Conservation (phyloP, 2,329 filamentous ascomycete species). For the Penicillium freii region DNA sequence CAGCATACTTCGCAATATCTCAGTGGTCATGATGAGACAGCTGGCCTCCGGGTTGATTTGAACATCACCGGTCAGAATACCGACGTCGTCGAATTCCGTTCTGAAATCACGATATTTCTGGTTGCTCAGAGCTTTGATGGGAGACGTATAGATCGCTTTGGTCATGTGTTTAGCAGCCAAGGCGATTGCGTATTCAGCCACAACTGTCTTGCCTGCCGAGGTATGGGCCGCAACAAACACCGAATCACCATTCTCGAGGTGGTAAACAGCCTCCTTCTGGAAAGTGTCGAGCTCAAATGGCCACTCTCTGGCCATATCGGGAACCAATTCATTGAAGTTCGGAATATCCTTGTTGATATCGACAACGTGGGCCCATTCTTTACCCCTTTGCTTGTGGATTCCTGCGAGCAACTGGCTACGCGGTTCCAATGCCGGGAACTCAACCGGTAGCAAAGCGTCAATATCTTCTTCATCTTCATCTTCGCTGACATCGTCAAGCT, state of each 20-base stretch:
- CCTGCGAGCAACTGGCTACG: constrained; percentile 72
- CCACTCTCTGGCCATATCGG: constrained; percentile 94
- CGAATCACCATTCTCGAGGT: constrained; percentile 92
- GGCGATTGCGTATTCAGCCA: constrained; percentile 96
- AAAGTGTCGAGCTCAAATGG: constrained; percentile 97
- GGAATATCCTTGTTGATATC: constrained; percentile 88
- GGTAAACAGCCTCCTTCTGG: constrained; percentile 97
- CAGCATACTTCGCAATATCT: constrained; percentile 96
- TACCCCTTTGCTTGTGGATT: constrained; percentile 69
- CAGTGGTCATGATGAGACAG: constrained; percentile 98
- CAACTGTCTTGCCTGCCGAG: constrained; percentile 95
- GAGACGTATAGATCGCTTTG: constrained; percentile 97
- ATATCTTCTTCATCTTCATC: constrained; percentile 57
- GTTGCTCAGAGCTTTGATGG: constrained; percentile 97
- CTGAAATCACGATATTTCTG: constrained; percentile 98
- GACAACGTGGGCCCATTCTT: constrained; percentile 98
- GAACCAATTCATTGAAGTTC: constrained; percentile 92
- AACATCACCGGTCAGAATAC: constrained; percentile 94
- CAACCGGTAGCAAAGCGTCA: constrained; percentile 82
- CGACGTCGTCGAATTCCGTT: constrained; percentile 87
- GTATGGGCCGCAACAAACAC: constrained; percentile 98
- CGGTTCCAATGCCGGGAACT: constrained; percentile 88
- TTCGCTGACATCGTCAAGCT: constrained; percentile 29
- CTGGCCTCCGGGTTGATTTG: constrained; percentile 97
- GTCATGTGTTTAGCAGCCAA: constrained; percentile 98